These are phyloP conservation scores for Tetrapisispora nanseiensis DNA, from an alignment of 805 yeast genomes.

Conservation along the genomic window DNA sequence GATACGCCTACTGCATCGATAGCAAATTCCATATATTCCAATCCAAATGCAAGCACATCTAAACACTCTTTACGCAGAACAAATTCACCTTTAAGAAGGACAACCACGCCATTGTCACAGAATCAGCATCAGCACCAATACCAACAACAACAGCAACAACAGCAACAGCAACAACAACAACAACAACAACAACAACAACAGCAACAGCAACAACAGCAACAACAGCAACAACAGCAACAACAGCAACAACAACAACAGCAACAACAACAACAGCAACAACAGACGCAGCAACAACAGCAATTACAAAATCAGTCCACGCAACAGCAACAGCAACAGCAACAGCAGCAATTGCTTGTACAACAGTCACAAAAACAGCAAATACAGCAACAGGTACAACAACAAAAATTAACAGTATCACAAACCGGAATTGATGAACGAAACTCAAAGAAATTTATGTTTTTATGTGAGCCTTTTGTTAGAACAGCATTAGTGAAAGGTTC, in stretches of 20 bases:
- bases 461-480: conserved; percentile 87
- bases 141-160: conserved; percentile 8
- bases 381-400: conserved; percentile 15
- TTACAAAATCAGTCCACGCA: conserved; percentile 1
- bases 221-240: conserved; percentile 9
- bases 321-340: conserved; percentile 5
- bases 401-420: conserved; percentile 6
- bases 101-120: conserved; percentile 8
- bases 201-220: conserved; percentile 14
- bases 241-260: conserved; percentile 6
- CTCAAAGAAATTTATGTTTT: conserved; percentile 40
- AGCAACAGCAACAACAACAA: conserved; percentile 5
- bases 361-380: conserved; percentile 3
- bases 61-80: conserved; percentile 37
- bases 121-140: conserved; percentile 10
- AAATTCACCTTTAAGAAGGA: conserved; percentile 18
- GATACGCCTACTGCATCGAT: conserved; percentile 14
- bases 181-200: conserved; percentile 11
- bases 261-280: conserved; percentile 12
- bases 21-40: conserved; percentile 27
- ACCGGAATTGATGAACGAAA: conserved; percentile 8
- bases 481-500: conserved; percentile 95
- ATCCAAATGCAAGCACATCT: conserved; percentile 36
- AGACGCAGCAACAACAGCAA: conserved; percentile 6
- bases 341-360: conserved; percentile 9